A percentile compares a stretch with the other conserved stretches of the same genome.
These are phyloP conservation scores for Keithomyces neogunnii DNA, from an alignment of 2,329 filamentous ascomycete genomes.

Conservation along the genomic window DNA sequence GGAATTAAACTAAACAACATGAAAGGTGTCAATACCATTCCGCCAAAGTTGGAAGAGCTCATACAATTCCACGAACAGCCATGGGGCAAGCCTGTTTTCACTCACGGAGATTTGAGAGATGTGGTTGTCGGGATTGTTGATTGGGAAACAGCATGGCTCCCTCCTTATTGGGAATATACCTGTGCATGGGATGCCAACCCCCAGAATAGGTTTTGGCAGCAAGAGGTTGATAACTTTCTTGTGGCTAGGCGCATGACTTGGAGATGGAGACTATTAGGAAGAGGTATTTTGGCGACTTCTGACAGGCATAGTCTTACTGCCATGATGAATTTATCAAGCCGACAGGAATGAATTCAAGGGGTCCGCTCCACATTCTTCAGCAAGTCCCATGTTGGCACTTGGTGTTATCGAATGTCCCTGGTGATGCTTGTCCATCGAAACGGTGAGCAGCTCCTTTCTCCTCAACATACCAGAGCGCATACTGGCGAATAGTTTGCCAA, in stretches of 20 bases:
- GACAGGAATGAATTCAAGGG: no score
- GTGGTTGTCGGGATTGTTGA: constrained; percentile 34
- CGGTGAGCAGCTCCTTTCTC: no score
- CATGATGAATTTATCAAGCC: no score
- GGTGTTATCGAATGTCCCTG: no score
- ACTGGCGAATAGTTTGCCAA: no score
- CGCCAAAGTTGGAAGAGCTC: constrained; percentile 22
- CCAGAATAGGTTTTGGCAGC: constrained; percentile 12
- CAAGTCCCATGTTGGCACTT: no score
- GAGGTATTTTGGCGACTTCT: constrained; percentile 11
- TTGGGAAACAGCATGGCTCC: constrained; percentile 26
- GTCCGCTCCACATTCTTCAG: no score
- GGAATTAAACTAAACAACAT: constrained; percentile 8
- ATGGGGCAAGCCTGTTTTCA: constrained; percentile 30
- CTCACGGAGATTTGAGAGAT: constrained; percentile 37
- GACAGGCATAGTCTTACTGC: no score
- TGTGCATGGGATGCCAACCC: constrained; percentile 11
- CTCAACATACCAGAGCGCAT: no score
- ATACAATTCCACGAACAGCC: constrained; percentile 23
- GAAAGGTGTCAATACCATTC: constrained; percentile 2
- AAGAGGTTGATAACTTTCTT: constrained; percentile 12
- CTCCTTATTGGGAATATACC: constrained; percentile 26
- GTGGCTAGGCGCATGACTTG: constrained; percentile 7
- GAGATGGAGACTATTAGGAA: constrained; percentile 13
- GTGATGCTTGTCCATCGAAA: no score